Conservation (phyloP, 2,329 filamentous ascomycete species). For the Aspergillus phoenicis region DNA sequence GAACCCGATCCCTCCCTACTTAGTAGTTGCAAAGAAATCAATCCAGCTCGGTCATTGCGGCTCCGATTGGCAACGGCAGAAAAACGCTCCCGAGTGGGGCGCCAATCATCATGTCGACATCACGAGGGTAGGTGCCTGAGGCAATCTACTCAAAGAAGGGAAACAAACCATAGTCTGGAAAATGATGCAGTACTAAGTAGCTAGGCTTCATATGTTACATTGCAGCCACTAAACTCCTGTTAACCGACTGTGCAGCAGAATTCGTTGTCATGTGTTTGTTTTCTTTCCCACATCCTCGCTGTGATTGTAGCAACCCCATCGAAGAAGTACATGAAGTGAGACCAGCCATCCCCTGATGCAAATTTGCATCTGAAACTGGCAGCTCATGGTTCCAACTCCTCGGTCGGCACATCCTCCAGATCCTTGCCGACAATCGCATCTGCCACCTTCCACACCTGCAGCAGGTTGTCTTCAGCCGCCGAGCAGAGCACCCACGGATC, state of each 20-base stretch:
- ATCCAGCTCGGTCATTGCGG: neutral
- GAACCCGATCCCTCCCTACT: too few species aligned
- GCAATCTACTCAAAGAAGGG: neutral
- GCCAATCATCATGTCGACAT: neutral
- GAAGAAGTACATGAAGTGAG: constrained; percentile 3
- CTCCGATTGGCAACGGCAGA: neutral
- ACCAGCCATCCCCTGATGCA: neutral
- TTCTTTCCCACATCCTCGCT: neutral
- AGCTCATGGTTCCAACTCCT: constrained; percentile 67
- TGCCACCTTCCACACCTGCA: constrained; percentile 91
- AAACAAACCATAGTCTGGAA: neutral
- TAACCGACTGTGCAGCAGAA: neutral
- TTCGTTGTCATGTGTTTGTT: neutral
- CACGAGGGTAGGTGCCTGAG: neutral
- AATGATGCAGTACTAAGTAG: neutral
- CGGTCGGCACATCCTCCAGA: constrained; percentile 71
- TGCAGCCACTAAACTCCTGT: neutral
- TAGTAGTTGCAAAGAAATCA: neutral
- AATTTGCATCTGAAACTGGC: constrained; percentile 51
- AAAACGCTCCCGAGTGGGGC: neutral
- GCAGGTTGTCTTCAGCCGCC: constrained; percentile 92
- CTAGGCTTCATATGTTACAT: neutral
- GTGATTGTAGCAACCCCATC: neutral
- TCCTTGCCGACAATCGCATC: constrained; percentile 80
- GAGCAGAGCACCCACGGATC: constrained; percentile 96